A percentile compares a stretch with the other conserved stretches of the same genome.
Evolutionary conservation across 352 stramenopile genomes (phyloP).

Genomic region (Phytophthora boehmeriae): DNA sequence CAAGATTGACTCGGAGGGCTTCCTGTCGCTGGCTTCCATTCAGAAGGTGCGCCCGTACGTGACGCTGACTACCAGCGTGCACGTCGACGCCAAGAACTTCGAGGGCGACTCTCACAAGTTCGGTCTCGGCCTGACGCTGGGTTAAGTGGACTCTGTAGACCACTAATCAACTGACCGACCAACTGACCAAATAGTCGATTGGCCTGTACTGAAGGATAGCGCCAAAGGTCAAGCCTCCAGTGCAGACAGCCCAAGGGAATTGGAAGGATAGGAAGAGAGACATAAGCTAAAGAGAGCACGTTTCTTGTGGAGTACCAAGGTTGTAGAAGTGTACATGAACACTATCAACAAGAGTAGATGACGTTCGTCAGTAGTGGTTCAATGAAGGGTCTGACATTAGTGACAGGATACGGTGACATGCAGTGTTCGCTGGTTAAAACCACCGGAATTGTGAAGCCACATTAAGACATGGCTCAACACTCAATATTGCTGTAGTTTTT

Average conservation of each 20-base stretch:
- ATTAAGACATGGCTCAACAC: background rate
- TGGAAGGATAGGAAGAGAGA: conserved; percentile 32
- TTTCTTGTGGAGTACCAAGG: conserved; percentile 40
- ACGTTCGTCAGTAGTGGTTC: conserved; percentile 3
- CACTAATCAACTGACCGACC: conserved; percentile 14
- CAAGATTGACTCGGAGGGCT: conserved; percentile 86
- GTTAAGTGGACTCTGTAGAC: conserved; percentile 47
- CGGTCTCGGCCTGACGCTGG: conserved; percentile 75
- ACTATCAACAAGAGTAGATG: background rate
- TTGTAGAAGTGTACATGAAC: background rate
- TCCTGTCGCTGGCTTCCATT: conserved; percentile 76
- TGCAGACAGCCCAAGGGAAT: conserved; percentile 6
- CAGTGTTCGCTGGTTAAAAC: background rate
- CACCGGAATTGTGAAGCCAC: background rate
- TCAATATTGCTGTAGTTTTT: background rate
- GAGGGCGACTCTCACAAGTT: conserved; percentile 89
- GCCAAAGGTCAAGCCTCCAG: background rate
- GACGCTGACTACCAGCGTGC: conserved; percentile 75
- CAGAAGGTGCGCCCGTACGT: conserved; percentile 81
- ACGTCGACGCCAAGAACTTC: conserved; percentile 89
- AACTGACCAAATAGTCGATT: conserved; percentile 11
- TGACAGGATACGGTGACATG: background rate
- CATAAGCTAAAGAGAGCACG: conserved; percentile 45
- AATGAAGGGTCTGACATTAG: too few relatives aligned
- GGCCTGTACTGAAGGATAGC: background rate